A percentile compares a stretch with the other conserved stretches of the same genome.
Conservation (phyloP, 1,284 basidiomycete genomes). For the Marasmius fiardii region DNA sequence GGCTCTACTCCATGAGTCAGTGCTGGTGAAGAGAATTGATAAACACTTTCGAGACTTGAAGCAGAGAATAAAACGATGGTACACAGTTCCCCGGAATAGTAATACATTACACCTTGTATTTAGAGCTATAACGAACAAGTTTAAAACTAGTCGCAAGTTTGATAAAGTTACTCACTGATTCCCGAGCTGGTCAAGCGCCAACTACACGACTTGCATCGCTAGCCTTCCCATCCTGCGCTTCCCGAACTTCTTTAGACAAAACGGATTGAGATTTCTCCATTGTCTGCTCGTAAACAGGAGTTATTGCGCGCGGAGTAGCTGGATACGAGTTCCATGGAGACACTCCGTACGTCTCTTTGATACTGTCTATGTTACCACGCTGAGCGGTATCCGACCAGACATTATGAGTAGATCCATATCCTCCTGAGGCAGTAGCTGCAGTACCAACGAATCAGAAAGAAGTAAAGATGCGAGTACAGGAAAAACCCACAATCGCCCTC, state of each 20-base stretch:
- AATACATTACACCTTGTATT: no score
- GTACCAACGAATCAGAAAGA: no score
- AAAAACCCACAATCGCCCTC: background rate
- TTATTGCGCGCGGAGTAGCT: background rate
- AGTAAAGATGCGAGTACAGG: background rate
- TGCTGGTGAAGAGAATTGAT: no score
- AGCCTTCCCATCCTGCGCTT: background rate
- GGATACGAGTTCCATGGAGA: background rate
- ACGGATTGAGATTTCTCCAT: background rate
- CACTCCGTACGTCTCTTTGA: background rate
- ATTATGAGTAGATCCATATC: background rate
- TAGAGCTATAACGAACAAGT: no score
- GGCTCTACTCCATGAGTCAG: no score
- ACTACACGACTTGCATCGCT: background rate
- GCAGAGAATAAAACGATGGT: no score
- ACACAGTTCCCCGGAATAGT: no score
- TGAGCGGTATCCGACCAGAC: background rate
- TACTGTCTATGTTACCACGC: background rate
- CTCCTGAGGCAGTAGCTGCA: background rate
- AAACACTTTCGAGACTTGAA: no score
- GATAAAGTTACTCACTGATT: no score
- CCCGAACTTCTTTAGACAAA: background rate
- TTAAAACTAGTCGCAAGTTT: no score
- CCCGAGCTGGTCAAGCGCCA: background rate
- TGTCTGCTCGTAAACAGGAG: background rate